phyloP scores from a whole-genome alignment of 495 filamentous ascomycete species.

The Glonium stellatum region DNA sequence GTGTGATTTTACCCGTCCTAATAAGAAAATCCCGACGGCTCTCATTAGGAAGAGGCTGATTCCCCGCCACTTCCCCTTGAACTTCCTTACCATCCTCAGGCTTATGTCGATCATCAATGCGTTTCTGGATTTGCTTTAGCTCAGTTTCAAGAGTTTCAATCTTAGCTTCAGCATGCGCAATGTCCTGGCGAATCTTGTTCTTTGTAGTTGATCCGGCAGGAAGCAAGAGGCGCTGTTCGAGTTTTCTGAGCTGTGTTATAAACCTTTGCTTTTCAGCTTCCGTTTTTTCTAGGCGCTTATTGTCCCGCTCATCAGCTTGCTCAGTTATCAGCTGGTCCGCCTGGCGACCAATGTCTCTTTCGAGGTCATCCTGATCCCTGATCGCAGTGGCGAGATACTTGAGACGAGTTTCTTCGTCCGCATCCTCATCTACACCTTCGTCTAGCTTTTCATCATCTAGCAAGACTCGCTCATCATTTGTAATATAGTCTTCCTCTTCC shows the following conservation, averaged over 20 bases:
- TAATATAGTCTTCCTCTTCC: background rate
- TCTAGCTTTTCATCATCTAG: constrained; percentile 2
- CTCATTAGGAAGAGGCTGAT: constrained; percentile 64
- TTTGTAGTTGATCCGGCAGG: constrained; percentile 43
- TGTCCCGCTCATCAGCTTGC: constrained; percentile 80
- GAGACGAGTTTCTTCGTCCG: constrained; percentile 56
- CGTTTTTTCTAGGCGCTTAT: constrained; percentile 76
- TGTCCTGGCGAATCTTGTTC: constrained; percentile 52
- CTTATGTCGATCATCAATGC: constrained; percentile 65
- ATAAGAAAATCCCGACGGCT: constrained; percentile 83
- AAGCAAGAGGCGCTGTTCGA: constrained; percentile 46
- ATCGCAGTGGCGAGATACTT: constrained; percentile 63
- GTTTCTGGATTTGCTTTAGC: constrained; percentile 65
- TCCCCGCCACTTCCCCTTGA: constrained; percentile 38
- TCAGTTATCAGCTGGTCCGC: constrained; percentile 72
- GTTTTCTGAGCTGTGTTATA: constrained; percentile 42
- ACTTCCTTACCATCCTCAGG: constrained; percentile 42
- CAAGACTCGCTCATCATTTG: background rate
- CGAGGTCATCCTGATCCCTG: constrained; percentile 72
- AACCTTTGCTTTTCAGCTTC: constrained; percentile 46
- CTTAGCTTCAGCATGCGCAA: constrained; percentile 54
- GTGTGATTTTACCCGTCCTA: constrained; percentile 93
- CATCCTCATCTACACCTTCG: constrained; percentile 12
- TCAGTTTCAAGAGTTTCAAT: constrained; percentile 59
- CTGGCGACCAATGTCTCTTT: constrained; percentile 46